Evolutionary conservation across 441 rosid genomes (phyloP).

Genomic region (Corymbia calophylla): DNA sequence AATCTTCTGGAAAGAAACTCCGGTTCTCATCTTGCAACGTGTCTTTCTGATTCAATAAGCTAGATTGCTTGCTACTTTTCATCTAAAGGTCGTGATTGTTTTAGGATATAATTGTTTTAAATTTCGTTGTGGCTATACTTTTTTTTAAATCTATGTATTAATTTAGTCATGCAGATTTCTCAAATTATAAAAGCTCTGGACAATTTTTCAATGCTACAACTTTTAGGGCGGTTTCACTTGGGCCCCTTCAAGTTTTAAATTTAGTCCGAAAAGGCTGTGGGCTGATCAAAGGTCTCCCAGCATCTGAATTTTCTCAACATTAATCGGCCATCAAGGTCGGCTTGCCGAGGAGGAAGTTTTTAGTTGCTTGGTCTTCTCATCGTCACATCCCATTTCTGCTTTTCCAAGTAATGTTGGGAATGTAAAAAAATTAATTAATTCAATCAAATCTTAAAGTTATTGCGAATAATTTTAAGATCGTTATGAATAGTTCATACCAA

Average conservation of each 20-base stretch:
- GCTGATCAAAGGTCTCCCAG: background rate
- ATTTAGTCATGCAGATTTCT: background rate
- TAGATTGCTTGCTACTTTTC: background rate
- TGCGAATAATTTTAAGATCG: background rate
- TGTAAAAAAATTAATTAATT: background rate
- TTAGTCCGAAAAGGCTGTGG: background rate
- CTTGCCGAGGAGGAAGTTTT: background rate
- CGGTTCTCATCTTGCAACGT: background rate
- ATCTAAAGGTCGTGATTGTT: background rate
- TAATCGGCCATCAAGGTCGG: background rate
- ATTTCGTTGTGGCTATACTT: too few relatives aligned
- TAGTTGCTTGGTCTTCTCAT: background rate
- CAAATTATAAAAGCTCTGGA: background rate
- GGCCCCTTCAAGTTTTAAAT: background rate
- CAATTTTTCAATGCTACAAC: background rate
- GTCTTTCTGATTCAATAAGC: rapidly evolving
- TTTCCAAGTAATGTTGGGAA: background rate
- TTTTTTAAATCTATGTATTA: background rate
- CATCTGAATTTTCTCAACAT: background rate
- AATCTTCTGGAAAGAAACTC: background rate
- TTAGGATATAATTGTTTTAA: too few relatives aligned
- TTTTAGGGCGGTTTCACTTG: background rate
- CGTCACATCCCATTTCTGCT: background rate
- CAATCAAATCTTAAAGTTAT: background rate
- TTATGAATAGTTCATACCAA: background rate